Evolutionary conservation across 345 rosid species (phyloP).

Genomic region (Corymbia maculata): DNA sequence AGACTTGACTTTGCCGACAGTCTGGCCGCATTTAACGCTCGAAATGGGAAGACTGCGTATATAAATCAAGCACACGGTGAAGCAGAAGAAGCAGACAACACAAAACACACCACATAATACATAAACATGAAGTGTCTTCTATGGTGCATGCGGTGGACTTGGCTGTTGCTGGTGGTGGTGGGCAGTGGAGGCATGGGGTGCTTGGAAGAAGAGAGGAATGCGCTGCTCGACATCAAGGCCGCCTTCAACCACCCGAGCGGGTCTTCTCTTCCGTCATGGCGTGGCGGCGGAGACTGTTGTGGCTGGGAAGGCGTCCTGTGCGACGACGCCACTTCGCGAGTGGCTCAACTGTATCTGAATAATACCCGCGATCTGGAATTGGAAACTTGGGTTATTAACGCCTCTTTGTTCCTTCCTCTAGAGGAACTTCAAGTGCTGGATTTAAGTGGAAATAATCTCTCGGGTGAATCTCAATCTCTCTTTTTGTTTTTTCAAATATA

Average conservation of each 20-base stretch:
- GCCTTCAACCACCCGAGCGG: accelerated
- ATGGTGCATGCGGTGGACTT: no score
- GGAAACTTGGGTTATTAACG: accelerated
- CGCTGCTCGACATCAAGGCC: neutral
- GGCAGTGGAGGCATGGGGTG: neutral
- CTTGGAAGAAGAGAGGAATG: neutral
- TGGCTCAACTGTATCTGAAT: neutral
- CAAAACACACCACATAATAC: no score
- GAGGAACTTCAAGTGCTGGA: neutral
- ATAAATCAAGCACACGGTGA: no score
- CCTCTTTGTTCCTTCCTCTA: neutral
- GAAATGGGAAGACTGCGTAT: no score
- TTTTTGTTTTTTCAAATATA: no score
- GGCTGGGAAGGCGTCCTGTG: neutral
- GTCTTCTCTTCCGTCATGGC: neutral
- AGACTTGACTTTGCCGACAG: neutral
- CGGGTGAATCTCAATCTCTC: neutral
- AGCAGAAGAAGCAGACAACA: no score
- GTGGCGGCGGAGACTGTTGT: accelerated
- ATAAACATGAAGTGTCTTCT: no score
- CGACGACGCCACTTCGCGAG: neutral
- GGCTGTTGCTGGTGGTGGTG: neutral
- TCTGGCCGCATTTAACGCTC: no score
- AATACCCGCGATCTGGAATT: accelerated
- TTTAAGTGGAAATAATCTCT: accelerated